Evolutionary conservation across 2,329 filamentous ascomycete genomes (phyloP).

Genomic region (Pestalotiopsis sp.): DNA sequence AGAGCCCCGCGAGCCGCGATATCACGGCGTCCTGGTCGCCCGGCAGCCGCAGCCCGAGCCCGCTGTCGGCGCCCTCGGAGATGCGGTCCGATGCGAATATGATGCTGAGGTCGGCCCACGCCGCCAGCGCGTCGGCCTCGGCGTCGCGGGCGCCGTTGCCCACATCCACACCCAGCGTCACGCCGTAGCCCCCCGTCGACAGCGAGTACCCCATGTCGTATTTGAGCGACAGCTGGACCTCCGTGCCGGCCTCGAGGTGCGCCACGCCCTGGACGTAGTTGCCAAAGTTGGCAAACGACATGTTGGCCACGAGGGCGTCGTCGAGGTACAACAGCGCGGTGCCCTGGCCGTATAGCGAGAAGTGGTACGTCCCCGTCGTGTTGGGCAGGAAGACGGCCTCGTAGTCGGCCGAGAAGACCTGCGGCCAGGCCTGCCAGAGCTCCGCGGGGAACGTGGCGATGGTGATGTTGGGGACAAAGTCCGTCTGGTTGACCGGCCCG

Average conservation of each 20-base stretch:
- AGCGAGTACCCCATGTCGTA: conserved; percentile 15
- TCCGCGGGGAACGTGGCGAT: conserved; percentile 16
- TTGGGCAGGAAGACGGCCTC: conserved; percentile 19
- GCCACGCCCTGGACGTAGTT: conserved; percentile 20
- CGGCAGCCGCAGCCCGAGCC: conserved; percentile 16
- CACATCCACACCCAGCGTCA: conserved; percentile 17
- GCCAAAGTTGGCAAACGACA: conserved; percentile 21
- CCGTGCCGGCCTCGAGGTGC: conserved; percentile 13
- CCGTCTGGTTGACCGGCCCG: conserved; percentile 18
- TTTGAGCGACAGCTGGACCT: conserved; percentile 16
- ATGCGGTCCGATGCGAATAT: conserved; percentile 20
- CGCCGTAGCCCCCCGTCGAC: conserved; percentile 16
- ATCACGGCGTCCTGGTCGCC: conserved; percentile 15
- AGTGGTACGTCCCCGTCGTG: conserved; percentile 18
- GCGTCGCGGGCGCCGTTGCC: conserved; percentile 11
- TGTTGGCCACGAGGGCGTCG: conserved; percentile 17
- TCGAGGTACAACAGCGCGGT: conserved; percentile 19
- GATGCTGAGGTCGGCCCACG: conserved; percentile 19
- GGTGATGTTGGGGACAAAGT: conserved; percentile 20
- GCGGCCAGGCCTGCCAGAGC: conserved; percentile 19
- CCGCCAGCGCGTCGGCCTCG: conserved; percentile 19
- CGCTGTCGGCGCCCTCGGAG: conserved; percentile 20
- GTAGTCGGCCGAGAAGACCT: conserved; percentile 20
- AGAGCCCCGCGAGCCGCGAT: background rate
- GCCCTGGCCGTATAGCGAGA: conserved; percentile 19